Percentiles rank a stretch among this genome's conserved stretches.
Conservation (phyloP, 306 rosid genomes). For the Gillenia trifoliata region DNA sequence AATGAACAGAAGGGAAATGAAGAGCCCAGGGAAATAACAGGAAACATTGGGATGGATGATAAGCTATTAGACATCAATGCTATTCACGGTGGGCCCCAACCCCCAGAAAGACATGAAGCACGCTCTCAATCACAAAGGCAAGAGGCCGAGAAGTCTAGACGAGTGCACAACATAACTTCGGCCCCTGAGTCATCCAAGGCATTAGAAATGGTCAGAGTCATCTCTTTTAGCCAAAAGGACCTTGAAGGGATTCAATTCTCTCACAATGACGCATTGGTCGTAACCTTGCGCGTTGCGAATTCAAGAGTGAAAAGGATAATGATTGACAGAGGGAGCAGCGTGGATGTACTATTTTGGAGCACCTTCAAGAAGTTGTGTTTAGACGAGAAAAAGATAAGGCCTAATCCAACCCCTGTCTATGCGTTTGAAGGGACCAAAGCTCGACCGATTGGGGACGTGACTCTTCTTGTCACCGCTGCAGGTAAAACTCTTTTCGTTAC, state of each 20-base stretch:
- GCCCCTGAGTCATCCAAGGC: neutral
- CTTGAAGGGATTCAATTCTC: neutral
- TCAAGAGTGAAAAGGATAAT: neutral
- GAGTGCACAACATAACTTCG: neutral
- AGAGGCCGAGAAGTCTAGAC: neutral
- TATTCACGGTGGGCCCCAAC: neutral
- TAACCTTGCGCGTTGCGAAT: neutral
- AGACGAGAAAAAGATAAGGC: neutral
- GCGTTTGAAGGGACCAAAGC: neutral
- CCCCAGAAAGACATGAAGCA: accelerated
- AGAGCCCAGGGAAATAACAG: accelerated
- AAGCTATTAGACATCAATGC: neutral
- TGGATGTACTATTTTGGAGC: too few relatives aligned
- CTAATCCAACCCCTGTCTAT: neutral
- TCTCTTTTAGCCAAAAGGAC: neutral
- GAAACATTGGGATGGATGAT: neutral
- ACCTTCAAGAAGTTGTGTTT: too few relatives aligned
- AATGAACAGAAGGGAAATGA: accelerated
- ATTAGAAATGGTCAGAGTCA: too few relatives aligned
- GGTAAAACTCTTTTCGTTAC: too few relatives aligned
- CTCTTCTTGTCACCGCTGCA: neutral
- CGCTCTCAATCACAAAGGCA: accelerated
- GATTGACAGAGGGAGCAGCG: neutral
- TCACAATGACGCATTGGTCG: accelerated
- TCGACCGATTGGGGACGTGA: neutral